Evolutionary conservation across 1,284 basidiomycete genomes (phyloP), one percentile per base, ranked within the genome.

Genomic region (Boletus holoroseus): DNA sequence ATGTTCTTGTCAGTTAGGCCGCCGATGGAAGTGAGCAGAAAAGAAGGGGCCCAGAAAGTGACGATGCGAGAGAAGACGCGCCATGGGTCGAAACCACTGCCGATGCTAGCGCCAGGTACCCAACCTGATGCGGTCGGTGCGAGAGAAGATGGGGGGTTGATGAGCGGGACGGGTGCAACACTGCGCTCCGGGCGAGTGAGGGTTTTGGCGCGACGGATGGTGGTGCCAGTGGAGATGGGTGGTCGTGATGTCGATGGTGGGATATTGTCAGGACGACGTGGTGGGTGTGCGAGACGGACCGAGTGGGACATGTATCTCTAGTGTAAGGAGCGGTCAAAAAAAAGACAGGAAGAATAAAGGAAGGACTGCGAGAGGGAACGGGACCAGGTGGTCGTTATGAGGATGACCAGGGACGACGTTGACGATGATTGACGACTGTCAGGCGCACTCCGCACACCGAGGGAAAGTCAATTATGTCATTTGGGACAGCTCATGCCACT

Each of bases 141-240:
- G 50, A 76, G 65, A 35, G 76, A 62, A 13, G 75, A 60, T 46
- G 77, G 73, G 2, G 86, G 84, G 51, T 91, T 94, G 64, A 99
- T 94, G 62, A 99, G 83, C 1, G 96, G 95, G 12, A 90, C 87
- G 35, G 93, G 90, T 9, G 91, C 92, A 52, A 97, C 90, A 67
- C 90, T 82, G 51, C 95, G 85, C 74, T 99, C 95, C 60, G 95
- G 96, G 49, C 93, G 81, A 47, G 92, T 98, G 59, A 99, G 83
- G 3, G 95, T 99, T 76, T 96, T 97, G 64, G 88, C 89, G 54
- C 94, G 80, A 48, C 85, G 83, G 51, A 91, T 76, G 46, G 82
- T 82, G 35, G 81, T 73, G 46, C 76, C 77, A 46, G 78, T 72
- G 22, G 75, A 65, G 35, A 75, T 73, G 13, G 82, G 77, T 47